Percentiles rank a stretch among this genome's conserved stretches.
Conservation (phyloP, 1,284 basidiomycete species). For the Cystobasidium slooffiae region DNA sequence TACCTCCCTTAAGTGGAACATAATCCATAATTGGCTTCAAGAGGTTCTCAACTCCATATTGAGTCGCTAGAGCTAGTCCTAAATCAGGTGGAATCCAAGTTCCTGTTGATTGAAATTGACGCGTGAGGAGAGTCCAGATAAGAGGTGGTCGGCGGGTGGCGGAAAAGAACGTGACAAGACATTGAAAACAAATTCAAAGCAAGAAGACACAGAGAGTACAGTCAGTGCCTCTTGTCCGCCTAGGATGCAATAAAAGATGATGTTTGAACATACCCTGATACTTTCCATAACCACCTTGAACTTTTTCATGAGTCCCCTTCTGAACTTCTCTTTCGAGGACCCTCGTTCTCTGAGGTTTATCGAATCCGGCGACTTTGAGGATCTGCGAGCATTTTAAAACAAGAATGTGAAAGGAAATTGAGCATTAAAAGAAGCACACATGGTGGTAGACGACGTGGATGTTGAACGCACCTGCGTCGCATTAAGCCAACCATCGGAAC, state of each 20-base stretch:
- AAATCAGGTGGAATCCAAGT: constrained; percentile 98
- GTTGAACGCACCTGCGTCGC: constrained; percentile 83
- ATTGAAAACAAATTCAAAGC: neutral
- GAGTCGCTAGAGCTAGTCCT: constrained; percentile 81
- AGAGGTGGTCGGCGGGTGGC: neutral
- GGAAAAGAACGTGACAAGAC: neutral
- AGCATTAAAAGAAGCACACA: neutral
- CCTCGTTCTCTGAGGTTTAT: constrained; percentile 97
- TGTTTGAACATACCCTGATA: constrained; percentile 78
- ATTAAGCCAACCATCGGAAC: constrained; percentile 95
- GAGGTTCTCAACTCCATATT: constrained; percentile 87
- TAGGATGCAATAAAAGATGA: neutral
- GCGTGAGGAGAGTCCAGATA: constrained; percentile 8
- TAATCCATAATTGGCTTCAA: constrained; percentile 97
- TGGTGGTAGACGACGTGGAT: neutral
- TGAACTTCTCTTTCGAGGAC: constrained; percentile 98
- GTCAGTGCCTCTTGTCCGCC: neutral
- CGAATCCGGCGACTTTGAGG: constrained; percentile 83
- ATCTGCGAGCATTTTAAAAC: constrained; percentile 24
- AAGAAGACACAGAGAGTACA: neutral
- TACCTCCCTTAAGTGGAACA: constrained; percentile 78
- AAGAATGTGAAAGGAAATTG: neutral
- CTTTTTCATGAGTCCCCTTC: constrained; percentile 98
- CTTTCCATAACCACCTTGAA: constrained; percentile 99
- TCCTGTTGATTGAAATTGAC: constrained; percentile 63